These are phyloP conservation scores for Fusarium sterilihyphosum DNA, from an alignment of 2,329 filamentous ascomycete species.

Conservation along the genomic window DNA sequence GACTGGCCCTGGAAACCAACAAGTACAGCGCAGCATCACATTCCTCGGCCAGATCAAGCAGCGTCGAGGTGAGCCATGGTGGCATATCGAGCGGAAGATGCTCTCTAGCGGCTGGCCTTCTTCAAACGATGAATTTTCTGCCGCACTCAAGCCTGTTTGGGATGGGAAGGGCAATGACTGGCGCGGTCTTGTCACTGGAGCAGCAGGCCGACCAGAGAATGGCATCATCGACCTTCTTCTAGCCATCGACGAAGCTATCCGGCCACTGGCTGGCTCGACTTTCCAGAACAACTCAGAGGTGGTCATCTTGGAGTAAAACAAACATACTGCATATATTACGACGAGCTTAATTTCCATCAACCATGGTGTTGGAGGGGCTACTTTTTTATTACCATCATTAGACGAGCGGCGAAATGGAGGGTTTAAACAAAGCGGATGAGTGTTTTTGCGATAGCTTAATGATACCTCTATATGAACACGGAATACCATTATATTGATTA, in stretches of 20 bases:
- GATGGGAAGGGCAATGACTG: slow-evolving; percentile 56
- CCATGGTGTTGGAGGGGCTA: slow-evolving; percentile 21
- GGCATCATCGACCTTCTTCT: slow-evolving; percentile 59
- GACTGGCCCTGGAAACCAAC: slow-evolving; percentile 35
- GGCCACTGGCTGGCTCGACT: slow-evolving; percentile 41
- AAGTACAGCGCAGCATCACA: slow-evolving; percentile 51
- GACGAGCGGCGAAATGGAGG: slow-evolving; percentile 37
- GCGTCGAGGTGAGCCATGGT: slow-evolving; percentile 60
- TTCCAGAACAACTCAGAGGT: slow-evolving; percentile 17
- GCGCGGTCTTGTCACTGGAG: slow-evolving; percentile 59
- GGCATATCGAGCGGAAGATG: slow-evolving; percentile 58
- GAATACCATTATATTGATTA: slow-evolving; percentile 24
- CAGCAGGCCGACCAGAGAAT: slow-evolving; percentile 53
- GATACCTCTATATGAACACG: slow-evolving; percentile 46
- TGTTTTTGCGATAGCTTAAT: slow-evolving; percentile 43
- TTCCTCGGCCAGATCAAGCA: slow-evolving; percentile 63
- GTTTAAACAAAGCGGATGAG: slow-evolving; percentile 34
- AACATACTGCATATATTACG: not conserved
- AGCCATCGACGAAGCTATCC: slow-evolving; percentile 59
- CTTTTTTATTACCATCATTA: slow-evolving; percentile 5
- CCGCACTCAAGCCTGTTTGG: slow-evolving; percentile 58
- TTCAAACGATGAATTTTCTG: slow-evolving; percentile 49
- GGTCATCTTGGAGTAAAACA: slow-evolving; percentile 37
- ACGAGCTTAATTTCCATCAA: slow-evolving; percentile 21
- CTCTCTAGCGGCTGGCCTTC: slow-evolving; percentile 13